Evolutionary conservation across 2,329 filamentous ascomycete species (phyloP), one percentile per base, ranked within the genome.

Genomic region (Fusarium haematococcum): DNA sequence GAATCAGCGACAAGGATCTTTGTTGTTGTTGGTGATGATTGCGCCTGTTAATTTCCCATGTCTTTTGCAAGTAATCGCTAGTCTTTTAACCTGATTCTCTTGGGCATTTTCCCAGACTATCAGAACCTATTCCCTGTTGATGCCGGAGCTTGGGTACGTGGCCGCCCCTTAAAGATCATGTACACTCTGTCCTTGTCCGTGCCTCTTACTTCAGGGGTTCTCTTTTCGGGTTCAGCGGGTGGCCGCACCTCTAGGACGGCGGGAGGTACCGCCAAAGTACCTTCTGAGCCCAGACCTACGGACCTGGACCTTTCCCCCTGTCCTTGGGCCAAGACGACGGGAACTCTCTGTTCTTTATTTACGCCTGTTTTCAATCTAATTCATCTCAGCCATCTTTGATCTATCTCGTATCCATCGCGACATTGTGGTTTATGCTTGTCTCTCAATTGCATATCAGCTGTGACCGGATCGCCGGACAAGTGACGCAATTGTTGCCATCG

Each of bases 401-500:
- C 30, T 16, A 30, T 61, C 23, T 37, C 56, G 23, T 27, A 39
- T 33, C 52, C 14, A 37, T 58, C 56, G 48, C 35, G 56, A 39
- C 25, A 27, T 27, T 39, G 35, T 11, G 20, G 35, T 27, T 25
- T n/a, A 39, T 37, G 14, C n/a, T 32, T n/a, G 35, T 58, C 20
- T 37, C 33, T 58, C 56, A n/a, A 39, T 39, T 37, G 23, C 56
- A 27, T 25, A 37, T 27, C 11, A 37, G 32, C 18, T 20, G 25
- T 27, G 14, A 27, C 20, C 45, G 52, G 63, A 64, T 68, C 33
- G 32, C 50, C 69, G 63, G 50, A 35, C 63, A 39, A 59, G 65
- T 74, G 71, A 74, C 72, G 71, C 72, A 74, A 73, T 67, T 73
- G 71, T 64, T 16, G 48, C 65, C 71, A 13, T 74, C 61, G 60